phyloP scores from a whole-genome alignment of 1,139 yeast genomes.

The Suhomyces coccinellae region DNA sequence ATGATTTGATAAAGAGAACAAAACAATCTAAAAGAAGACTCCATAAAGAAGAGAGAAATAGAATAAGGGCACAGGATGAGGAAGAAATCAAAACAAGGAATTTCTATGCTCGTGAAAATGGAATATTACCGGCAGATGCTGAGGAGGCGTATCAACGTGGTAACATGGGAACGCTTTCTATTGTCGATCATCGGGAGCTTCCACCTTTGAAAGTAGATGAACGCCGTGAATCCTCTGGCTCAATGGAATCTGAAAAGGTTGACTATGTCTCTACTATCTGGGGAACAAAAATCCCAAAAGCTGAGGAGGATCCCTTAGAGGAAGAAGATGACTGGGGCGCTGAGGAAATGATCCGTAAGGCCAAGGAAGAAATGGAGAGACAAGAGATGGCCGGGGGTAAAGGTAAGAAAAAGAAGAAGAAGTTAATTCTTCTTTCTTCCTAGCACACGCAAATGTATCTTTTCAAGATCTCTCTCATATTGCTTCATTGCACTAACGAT shows the following conservation, averaged over 20 bases:
- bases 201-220: slow-evolving; percentile 21
- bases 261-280: slow-evolving; percentile 48
- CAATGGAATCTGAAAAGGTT: slow-evolving; percentile 5
- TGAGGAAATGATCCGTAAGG: slow-evolving; percentile 51
- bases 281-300: slow-evolving; percentile 58
- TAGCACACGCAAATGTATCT: not conserved
- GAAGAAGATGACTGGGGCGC: slow-evolving; percentile 44
- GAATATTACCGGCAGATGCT: slow-evolving; percentile 13
- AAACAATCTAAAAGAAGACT: slow-evolving; percentile 53
- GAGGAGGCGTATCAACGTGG: slow-evolving; percentile 19
- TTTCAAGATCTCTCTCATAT: not conserved
- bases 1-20: slow-evolving; percentile 63
- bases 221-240: slow-evolving; percentile 2
- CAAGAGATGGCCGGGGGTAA: slow-evolving; percentile 26
- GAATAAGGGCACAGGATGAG: slow-evolving; percentile 57
- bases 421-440: slow-evolving; percentile 17
- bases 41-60: slow-evolving; percentile 65
- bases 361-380: slow-evolving; percentile 46
- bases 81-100: slow-evolving; percentile 59
- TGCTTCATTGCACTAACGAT: not conserved
- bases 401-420: slow-evolving; percentile 44
- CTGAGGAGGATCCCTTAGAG: slow-evolving; percentile 26
- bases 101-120: slow-evolving; percentile 61
- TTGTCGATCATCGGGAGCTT: slow-evolving; percentile 31
- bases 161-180: slow-evolving; percentile 33